Percentiles rank a stretch among this genome's conserved stretches.
Conservation (phyloP, 2,329 filamentous ascomycete species). For the Colletotrichum shisoi region DNA sequence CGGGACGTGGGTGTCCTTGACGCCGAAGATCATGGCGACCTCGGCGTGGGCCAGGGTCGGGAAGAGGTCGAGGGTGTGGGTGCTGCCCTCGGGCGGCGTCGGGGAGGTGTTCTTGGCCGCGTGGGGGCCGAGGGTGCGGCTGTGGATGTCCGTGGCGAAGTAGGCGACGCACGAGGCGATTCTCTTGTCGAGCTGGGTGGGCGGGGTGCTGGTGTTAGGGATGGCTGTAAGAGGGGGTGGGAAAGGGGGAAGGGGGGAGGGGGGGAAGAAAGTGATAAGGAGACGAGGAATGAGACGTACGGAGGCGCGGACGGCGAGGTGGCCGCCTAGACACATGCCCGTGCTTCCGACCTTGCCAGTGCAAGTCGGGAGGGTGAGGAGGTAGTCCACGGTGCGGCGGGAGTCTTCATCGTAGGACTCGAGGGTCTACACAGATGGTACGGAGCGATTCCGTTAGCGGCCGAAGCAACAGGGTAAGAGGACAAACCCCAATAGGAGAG, state of each 20-base stretch:
- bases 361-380: constrained; percentile 77
- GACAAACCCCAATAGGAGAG: not conserved
- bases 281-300: constrained; percentile 49
- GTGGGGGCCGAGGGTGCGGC: constrained; percentile 73
- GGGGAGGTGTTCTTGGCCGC: constrained; percentile 57
- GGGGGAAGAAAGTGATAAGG: constrained; percentile 7
- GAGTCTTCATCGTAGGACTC: constrained; percentile 87
- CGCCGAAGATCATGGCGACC: constrained; percentile 88
- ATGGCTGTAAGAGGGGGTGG: not conserved
- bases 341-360: constrained; percentile 79
- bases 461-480: not conserved
- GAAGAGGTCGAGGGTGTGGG: constrained; percentile 63
- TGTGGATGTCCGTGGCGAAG: constrained; percentile 93
- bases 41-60: constrained; percentile 78
- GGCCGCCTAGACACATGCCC: constrained; percentile 93
- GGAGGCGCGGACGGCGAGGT: constrained; percentile 72
- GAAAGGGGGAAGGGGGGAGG: not conserved
- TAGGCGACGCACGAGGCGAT: constrained; percentile 82
- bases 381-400: constrained; percentile 70
- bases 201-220: not conserved
- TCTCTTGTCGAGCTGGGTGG: constrained; percentile 70
- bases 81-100: constrained; percentile 50
- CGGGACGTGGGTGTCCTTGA: constrained; percentile 89
- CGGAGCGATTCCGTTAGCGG: not conserved
- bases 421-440: constrained; percentile 65